A percentile compares a stretch with the other conserved stretches of the same genome.
These are phyloP conservation scores for Eucalyptus pumila DNA, from an alignment of 345 rosid species.

Conservation along the genomic window DNA sequence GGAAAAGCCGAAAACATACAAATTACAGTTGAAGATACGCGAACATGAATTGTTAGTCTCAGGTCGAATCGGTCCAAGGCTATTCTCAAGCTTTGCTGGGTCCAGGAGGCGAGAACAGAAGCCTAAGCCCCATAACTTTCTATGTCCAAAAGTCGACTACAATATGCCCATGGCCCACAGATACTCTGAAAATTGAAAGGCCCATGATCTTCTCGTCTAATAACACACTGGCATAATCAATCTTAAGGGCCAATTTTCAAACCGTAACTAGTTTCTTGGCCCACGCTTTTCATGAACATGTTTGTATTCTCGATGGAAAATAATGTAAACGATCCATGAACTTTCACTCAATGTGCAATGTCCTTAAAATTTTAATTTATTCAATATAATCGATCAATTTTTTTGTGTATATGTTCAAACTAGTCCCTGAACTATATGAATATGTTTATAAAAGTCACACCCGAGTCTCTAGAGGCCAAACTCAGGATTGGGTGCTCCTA, in stretches of 20 bases:
- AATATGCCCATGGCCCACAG: background rate
- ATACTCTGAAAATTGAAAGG: background rate
- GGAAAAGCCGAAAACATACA: background rate
- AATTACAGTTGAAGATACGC: background rate
- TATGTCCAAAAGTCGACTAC: background rate
- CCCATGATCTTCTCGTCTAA: background rate
- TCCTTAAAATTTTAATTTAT: no score
- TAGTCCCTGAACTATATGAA: background rate
- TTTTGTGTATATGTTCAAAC: no score
- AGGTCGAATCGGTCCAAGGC: background rate
- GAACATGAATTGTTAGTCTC: background rate
- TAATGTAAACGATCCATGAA: accelerated
- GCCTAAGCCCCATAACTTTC: background rate
- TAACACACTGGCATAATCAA: background rate
- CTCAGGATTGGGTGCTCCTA: background rate
- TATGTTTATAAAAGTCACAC: background rate
- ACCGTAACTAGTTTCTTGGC: background rate
- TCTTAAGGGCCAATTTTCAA: background rate
- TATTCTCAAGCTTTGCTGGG: background rate
- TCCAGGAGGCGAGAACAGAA: background rate
- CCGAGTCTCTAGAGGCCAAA: background rate
- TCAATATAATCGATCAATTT: no score
- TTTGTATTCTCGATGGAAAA: background rate
- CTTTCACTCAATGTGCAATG: accelerated
- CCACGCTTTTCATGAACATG: accelerated